These are phyloP conservation scores for Coprinellus aureogranulatus DNA, from an alignment of 768 basidiomycete species.

Conservation along the genomic window DNA sequence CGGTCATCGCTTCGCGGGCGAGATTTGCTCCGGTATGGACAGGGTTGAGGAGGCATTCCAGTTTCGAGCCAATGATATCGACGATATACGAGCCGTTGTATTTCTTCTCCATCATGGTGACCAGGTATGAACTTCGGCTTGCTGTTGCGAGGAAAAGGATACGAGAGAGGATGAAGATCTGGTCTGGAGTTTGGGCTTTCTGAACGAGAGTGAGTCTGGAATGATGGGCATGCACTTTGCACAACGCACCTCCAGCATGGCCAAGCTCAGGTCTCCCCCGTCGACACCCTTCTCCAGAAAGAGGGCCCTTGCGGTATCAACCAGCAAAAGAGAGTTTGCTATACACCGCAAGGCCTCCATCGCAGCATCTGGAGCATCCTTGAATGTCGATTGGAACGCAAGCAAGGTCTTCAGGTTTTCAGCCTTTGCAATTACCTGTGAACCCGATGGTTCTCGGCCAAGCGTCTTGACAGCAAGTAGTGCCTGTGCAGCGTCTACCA, in stretches of 20 bases:
- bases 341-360: slow-evolving; percentile 73
- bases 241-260: slow-evolving; percentile 56
- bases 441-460: slow-evolving; percentile 68
- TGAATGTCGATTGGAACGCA: slow-evolving; percentile 47
- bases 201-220: slow-evolving; percentile 23
- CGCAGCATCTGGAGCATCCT: slow-evolving; percentile 56
- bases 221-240: neutral
- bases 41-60: slow-evolving; percentile 52
- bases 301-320: slow-evolving; percentile 57
- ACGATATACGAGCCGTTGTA: slow-evolving; percentile 54
- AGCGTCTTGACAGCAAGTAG: slow-evolving; percentile 72
- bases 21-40: slow-evolving; percentile 52
- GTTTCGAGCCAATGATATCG: slow-evolving; percentile 59
- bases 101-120: slow-evolving; percentile 64
- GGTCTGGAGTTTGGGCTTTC: slow-evolving; percentile 62
- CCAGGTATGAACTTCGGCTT: slow-evolving; percentile 48
- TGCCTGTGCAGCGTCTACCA: slow-evolving; percentile 71
- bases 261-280: slow-evolving; percentile 57
- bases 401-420: slow-evolving; percentile 60
- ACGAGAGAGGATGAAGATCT: slow-evolving; percentile 71
- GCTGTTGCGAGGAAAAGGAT: slow-evolving; percentile 75
- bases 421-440: slow-evolving; percentile 53
- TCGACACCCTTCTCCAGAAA: slow-evolving; percentile 58
- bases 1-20: slow-evolving; percentile 72
- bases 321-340: slow-evolving; percentile 75